Base-by-base conservation (phyloP, 805 yeast genomes). In the Brettanomyces bruxellensis region DNA sequence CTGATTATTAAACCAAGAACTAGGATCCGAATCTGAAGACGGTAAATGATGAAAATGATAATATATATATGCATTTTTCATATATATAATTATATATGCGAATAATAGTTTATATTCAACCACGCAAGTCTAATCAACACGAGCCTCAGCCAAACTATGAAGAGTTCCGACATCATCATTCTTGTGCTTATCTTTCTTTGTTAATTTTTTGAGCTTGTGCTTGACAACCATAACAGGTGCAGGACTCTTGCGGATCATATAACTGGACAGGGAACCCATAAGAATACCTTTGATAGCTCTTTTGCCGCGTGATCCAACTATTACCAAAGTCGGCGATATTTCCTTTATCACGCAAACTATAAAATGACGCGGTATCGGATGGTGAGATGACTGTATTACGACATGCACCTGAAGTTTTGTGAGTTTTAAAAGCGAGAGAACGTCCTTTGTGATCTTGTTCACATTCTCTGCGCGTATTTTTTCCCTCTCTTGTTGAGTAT, bases 171-270 rank as follows among this genome's bases (percentile, higher is more conserved):
- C 72, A 55, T 77, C 78, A 56, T 78, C 78, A 34, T 79, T 69
- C 61, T 79, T 75, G 32, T 74, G 74, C 42, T 75, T 68, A 25
- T 60, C 61, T 61, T 77, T 75, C 54, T 81, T 72, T 49, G 80
- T 76, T 51, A 81, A 72, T 65, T 82, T 82, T 67, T 83, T 82
- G 57, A 84, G 70, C 59, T 81, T 83, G 53, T 78, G 76, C 49
- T 86, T 71, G 22, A 84, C 91, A 43, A 83, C 90, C 91, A 83
- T 83, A 23, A 83, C 90, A 0, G 91, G 90, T 3, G 81, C 86
- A 14, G 81, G 67, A 55, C 82, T 76, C 60, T 81, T 79, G 14
- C 86, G 79, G 14, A 83, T 87, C 51, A 83, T 65, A 59, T 83
- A 83, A 55, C 83, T 83, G 3, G 87, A 80, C 48, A 84, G 70